These are phyloP conservation scores for Zasmidium cellare DNA, from an alignment of 2,329 filamentous ascomycete genomes.

Conservation along the genomic window DNA sequence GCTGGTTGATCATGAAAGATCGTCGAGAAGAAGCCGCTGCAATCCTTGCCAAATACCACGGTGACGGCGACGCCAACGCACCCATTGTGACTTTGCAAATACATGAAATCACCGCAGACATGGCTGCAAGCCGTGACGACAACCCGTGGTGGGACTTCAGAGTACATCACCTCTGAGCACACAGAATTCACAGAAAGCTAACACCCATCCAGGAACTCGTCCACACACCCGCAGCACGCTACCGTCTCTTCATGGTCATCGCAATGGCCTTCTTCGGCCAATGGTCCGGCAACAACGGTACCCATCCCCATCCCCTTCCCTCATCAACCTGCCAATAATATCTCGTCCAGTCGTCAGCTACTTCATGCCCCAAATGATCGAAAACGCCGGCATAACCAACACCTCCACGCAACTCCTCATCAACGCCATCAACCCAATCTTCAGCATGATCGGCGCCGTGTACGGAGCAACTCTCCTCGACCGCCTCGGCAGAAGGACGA, in stretches of 20 bases:
- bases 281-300: constrained; percentile 39
- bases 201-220: constrained; percentile 41
- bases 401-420: constrained; percentile 40
- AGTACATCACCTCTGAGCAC: neutral
- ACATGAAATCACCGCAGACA: constrained; percentile 34
- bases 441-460: constrained; percentile 38
- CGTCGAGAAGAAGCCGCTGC: constrained; percentile 57
- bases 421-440: constrained; percentile 44
- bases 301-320: neutral
- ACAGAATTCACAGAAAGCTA: neutral
- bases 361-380: constrained; percentile 38
- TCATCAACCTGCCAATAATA: constrained; percentile 19
- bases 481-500: constrained; percentile 28
- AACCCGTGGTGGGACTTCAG: constrained; percentile 30
- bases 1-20: constrained; percentile 59
- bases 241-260: constrained; percentile 42
- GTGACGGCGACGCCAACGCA: constrained; percentile 44
- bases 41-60: constrained; percentile 61
- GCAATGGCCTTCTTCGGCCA: constrained; percentile 45
- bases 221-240: constrained; percentile 53
- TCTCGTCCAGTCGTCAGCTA: constrained; percentile 32
- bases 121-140: constrained; percentile 50
- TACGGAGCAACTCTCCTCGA: constrained; percentile 37
- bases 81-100: constrained; percentile 38
- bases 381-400: constrained; percentile 39